These are phyloP conservation scores for Paramecium biaurelia DNA, from an alignment of 73 alveolate species.

Conservation along the genomic window DNA sequence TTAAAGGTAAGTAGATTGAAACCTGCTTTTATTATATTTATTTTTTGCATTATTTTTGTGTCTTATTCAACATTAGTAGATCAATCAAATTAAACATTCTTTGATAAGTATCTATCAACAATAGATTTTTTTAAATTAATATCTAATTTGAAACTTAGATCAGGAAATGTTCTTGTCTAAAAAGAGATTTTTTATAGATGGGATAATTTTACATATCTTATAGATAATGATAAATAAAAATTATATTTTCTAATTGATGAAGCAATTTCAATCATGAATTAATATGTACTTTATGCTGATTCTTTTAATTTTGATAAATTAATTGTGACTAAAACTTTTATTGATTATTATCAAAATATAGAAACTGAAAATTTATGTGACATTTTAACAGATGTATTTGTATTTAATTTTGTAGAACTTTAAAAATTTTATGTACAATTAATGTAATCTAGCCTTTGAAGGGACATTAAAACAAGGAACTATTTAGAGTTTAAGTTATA, in stretches of 20 bases:
- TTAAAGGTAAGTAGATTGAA: background rate
- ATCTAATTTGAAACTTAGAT: background rate
- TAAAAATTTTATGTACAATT: background rate
- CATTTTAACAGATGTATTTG: background rate
- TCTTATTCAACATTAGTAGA: background rate
- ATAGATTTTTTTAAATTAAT: background rate
- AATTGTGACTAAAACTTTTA: background rate
- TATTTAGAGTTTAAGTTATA: background rate
- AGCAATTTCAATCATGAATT: background rate
- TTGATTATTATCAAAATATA: background rate
- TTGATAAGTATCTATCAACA: background rate
- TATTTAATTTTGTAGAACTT: background rate
- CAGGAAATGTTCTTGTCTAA: background rate
- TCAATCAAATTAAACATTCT: background rate
- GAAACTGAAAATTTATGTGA: background rate
- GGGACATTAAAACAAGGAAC: background rate
- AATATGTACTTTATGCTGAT: background rate
- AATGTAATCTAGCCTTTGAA: background rate
- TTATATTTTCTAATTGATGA: background rate
- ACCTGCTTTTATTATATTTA: background rate
- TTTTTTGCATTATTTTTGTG: background rate
- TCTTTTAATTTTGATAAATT: background rate
- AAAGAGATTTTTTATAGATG: background rate
- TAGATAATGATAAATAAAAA: background rate
- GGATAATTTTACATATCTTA: background rate